Base-by-base conservation (phyloP, 306 rosid species). In the Citrullus mucosospermus region DNA sequence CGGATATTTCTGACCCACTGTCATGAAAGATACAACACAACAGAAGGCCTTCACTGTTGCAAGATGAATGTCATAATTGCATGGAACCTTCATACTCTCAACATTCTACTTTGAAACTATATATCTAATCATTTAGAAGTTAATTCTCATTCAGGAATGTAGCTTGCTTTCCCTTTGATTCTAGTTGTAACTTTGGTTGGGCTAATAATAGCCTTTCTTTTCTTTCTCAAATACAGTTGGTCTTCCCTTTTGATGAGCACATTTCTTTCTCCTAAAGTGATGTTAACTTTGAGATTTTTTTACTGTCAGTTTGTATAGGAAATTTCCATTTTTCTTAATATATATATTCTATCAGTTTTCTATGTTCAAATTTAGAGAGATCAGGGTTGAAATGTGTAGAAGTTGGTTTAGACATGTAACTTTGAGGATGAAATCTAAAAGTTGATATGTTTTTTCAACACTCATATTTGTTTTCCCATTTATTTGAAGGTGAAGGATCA, bases 1-100 rank as follows among this genome's bases (percentile, higher is more conserved):
- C 43, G 2, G 28, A 79, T 36, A 39, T 75, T 79, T 80, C 63
- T 57, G n/a, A 62, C 54, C 82, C 46, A 66, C 59, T 50, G 50
- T 72, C 60, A 50, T 30, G 59, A 28, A 46, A 41, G 67, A 76
- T 58, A 54, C 63, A 51, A 75, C 78, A 34, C 25, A 51, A 55
- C 78, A 54, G 51, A 25, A 75, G 51, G 34, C 65, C 65, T 34
- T 44, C 50, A 53, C 51, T 55, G 78, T 55, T 75, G 78, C 51
- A 75, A 54, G 66, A 75, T 55, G 66, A 57, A 70, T 54, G 30
- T 18, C 50, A 54, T 32, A 32, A 17, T 75, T 75, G 50, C 61
- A 51, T 53, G 48, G 16, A 74, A 51, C 59, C 75, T 41, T 46
- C 36, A n/a, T 70, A n/a, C 48, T 36, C 48, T 36, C 32, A 22